Evolutionary conservation across 139 green algal species (phyloP), one percentile per base, ranked within the genome.

Genomic region (Chlamydomonas incerta): DNA sequence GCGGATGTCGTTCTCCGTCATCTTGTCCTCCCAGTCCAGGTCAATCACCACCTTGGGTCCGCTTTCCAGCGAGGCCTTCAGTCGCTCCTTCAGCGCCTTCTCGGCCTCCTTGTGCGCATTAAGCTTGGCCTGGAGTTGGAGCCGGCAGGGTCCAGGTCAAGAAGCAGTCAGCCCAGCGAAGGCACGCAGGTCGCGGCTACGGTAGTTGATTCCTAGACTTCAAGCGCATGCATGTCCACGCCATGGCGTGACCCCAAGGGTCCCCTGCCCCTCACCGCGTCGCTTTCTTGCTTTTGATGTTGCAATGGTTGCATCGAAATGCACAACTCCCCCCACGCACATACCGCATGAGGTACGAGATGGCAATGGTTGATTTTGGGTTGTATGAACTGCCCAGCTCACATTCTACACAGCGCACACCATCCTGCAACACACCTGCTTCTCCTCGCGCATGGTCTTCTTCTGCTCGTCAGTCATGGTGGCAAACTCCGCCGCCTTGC

Each of bases 21-120:
- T 98, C 31, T 90, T 63, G 15, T 90, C 66, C 28, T 87, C 87
- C 83, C 96, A 98, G 63, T 94, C 94, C 21, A 97, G 82, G 76
- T 98, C 95, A 18, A 98, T 90, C 14, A 96, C 82, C 4, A 97
- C 10, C 18, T 67, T 73, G 63, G 72, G 87, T 65, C 65, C 80
- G 46, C 17, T 29, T 17, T 86, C 68, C 57, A 86, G 28, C 13
- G 80, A 70, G 57, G 80, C 6, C 57, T 80, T 85, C 18, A 85
- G 65, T 14, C 66, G 65, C 66, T 85, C 65, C 79, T 85, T 85
- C 21, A 85, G 47, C 50, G 62, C 46, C 65, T 52, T 52, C n/a
- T 85, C 79, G 31, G 28, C 11, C 31, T 85, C 79, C 47, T 57
- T 52, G 21, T n/a, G 34, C 1, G 79, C 63, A 1, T 75, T 23